These are phyloP conservation scores for Macrolepiota dolichaula DNA, from an alignment of 768 basidiomycete genomes.

Conservation along the genomic window DNA sequence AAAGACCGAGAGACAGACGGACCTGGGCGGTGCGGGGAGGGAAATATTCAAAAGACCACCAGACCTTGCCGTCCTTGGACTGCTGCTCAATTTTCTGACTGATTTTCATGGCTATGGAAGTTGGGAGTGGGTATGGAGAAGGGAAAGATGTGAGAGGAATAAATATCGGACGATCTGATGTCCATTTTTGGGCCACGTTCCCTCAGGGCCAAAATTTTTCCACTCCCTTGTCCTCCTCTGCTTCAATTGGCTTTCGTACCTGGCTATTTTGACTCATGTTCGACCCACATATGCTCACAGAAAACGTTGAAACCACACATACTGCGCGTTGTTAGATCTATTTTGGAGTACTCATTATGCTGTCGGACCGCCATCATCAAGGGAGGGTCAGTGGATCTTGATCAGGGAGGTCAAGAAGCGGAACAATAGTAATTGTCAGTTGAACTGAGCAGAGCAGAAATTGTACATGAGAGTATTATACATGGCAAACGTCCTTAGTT, in stretches of 20 bases:
- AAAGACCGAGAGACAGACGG: slow-evolving; percentile 13
- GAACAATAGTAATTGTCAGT: not conserved
- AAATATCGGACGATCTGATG: slow-evolving; percentile 14
- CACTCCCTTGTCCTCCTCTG: not conserved
- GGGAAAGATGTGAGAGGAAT: slow-evolving; percentile 20
- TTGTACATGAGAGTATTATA: not conserved
- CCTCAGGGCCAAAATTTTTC: slow-evolving; percentile 14
- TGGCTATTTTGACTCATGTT: slow-evolving; percentile 2
- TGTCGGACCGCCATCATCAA: not conserved
- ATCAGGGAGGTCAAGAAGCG: not conserved
- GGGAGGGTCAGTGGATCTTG: not conserved
- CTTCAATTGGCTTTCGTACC: not conserved
- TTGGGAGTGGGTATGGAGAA: slow-evolving; percentile 14
- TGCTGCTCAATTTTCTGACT: slow-evolving; percentile 90
- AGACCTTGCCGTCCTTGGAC: slow-evolving; percentile 78
- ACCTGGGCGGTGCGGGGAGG: slow-evolving; percentile 95
- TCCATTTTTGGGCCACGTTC: slow-evolving; percentile 25
- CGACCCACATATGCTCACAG: not conserved
- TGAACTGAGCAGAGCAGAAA: not conserved
- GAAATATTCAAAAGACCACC: slow-evolving; percentile 99
- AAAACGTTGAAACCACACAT: not conserved
- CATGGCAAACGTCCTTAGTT: not conserved
- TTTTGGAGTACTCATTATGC: not conserved
- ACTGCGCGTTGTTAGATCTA: not conserved
- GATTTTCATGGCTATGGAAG: slow-evolving; percentile 73